Base-by-base conservation (phyloP, 495 filamentous ascomycete species). In the Talaromyces liani region DNA sequence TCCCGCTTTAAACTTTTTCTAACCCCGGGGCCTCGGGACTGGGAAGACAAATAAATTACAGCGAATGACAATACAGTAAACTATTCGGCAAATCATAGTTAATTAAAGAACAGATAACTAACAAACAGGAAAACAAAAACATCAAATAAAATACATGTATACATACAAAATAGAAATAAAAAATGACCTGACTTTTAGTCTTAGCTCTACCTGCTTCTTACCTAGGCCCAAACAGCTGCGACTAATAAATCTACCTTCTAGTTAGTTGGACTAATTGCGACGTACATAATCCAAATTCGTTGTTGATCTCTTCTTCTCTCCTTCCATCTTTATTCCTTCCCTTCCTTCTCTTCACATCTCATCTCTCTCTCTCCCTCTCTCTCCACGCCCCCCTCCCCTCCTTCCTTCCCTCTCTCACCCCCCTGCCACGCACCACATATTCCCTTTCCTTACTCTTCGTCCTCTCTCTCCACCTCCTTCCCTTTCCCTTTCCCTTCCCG, bases 251-350 rank as follows among this genome's bases (percentile, higher is more conserved):
- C 88, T 91, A 4, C 93, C 91, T 9, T 75, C 76, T n/a, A 84
- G 87, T 64, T n/a, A n/a, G n/a, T 85, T 85, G 75, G 87, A 66
- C 92, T 88, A 60, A 91, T 87, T 70, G 88, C 91, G 3, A 93
- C 98, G 81, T 65, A 97, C 56, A 58, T 27, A 33, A 27, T n/a
- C n/a, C 56, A 12, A 58, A 36, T 58, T 34, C 6, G 27, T 58
- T 58, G 56, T 39, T 58, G 29, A 39, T 58, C 56, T 39, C 41
- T 33, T 33, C 61, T 29, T 51, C n/a, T 49, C 27, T 33, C 36
- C 25, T 61, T 33, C 59, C 45, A 16, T 6, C 27, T 47, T 27
- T 10, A 14, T 33, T 18, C 25, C 55, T 58, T 29, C 29, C 29
- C 29, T 31, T 29, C 22, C 25, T 33, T 33, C 22, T 29, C 31